A percentile compares a stretch with the other conserved stretches of the same genome.
Evolutionary conservation across 805 yeast genomes (phyloP).

Genomic region (Metschnikowia peoriensis): DNA sequence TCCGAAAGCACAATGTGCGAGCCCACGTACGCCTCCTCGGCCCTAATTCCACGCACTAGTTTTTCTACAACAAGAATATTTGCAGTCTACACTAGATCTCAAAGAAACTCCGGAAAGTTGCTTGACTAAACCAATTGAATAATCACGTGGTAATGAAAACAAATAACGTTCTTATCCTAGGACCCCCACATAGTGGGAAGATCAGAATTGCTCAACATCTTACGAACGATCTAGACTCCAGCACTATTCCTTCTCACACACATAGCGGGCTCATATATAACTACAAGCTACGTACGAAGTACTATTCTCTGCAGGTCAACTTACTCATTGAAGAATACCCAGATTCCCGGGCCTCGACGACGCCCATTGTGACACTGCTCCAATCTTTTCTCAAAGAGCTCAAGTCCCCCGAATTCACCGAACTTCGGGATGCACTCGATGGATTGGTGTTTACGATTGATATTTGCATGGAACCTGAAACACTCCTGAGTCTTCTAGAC

Average conservation of each 20-base stretch:
- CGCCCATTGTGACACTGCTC: slow-evolving; percentile 10
- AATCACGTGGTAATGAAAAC: slow-evolving; percentile 3
- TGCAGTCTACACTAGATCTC: too few species aligned
- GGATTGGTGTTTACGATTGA: slow-evolving; percentile 46
- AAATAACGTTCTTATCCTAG: slow-evolving; percentile 46
- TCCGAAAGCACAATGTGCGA: too few species aligned
- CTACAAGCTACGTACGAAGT: slow-evolving; percentile 28
- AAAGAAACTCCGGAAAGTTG: too few species aligned
- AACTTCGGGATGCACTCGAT: slow-evolving; percentile 45
- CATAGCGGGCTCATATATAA: slow-evolving; percentile 35
- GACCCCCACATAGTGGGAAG: slow-evolving; percentile 44
- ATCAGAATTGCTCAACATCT: slow-evolving; percentile 28
- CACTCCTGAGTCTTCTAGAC: slow-evolving; percentile 20
- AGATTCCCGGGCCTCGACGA: slow-evolving; percentile 16
- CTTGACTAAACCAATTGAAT: neutral
- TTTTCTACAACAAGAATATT: too few species aligned
- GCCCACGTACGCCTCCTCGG: too few species aligned
- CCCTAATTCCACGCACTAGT: too few species aligned
- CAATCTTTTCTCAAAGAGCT: slow-evolving; percentile 43
- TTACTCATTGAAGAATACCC: slow-evolving; percentile 40
- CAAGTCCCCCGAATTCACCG: slow-evolving; percentile 32
- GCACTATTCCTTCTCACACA: slow-evolving; percentile 30
- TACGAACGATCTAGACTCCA: slow-evolving; percentile 28
- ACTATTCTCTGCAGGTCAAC: slow-evolving; percentile 29
- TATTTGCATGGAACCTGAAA: slow-evolving; percentile 21